Base-by-base conservation (phyloP, 1,284 basidiomycete genomes). In the Fomitiporia mediterranea region DNA sequence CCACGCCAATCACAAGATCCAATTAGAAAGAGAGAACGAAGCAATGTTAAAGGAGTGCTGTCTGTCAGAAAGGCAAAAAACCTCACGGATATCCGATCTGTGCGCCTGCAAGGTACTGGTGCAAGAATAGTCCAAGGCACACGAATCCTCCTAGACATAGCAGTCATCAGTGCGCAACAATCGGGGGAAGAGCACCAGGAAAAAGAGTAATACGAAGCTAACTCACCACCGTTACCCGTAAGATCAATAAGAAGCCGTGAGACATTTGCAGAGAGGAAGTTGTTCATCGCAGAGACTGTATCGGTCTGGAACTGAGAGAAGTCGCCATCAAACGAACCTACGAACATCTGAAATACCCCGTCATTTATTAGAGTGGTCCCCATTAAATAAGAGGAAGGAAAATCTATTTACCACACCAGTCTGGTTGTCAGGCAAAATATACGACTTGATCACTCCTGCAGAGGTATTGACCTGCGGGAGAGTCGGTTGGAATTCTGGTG, bases 201-300 rank as follows among this genome's bases (percentile, higher is more conserved):
- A 39, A 42, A 34, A 27, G 30, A 11, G n/a, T n/a, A n/a, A 51
- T 35, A 60, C 51, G 53, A 34, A 40, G 50, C 21, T 53, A 62
- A 44, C 52, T n/a, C n/a, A 78, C 82, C 82, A 59, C 79, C 80
- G 61, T 85, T 86, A 64, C 83, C 80, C 3, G 78, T 79, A 27
- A 84, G 63, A 62, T 85, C 83, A 43, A 86, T 73, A 25, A 86
- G 62, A 11, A 86, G 66, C 25, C 74, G 74, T 0, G 72, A 74
- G 3, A 82, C 77, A 5, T 78, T 78, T 1, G 74, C 72, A 0
- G 65, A 60, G 62, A 79, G 67, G 69, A 85, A 80, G 4, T 72
- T 64, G 2, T 67, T 65, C 57, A 84, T 67, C 1, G 79, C 75
- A 11, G 74, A 68, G 3, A 72, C 73, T 0, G 75, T 72, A 62